These are phyloP conservation scores for Syzygium aqueum DNA, from an alignment of 345 rosid genomes.

Conservation along the genomic window DNA sequence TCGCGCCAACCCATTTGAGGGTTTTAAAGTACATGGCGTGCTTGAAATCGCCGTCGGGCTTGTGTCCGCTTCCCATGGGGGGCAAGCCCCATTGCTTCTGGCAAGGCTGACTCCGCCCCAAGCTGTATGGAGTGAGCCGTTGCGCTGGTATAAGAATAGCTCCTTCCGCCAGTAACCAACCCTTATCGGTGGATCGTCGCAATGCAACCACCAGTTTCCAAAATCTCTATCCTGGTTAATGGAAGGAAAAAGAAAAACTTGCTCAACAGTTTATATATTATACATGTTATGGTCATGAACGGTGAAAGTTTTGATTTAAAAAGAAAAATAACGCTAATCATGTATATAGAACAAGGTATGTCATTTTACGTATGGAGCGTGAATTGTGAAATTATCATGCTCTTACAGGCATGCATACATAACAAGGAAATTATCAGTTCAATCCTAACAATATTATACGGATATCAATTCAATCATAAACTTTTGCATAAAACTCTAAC, in stretches of 20 bases:
- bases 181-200: neutral
- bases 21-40: neutral
- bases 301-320: neutral
- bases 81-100: neutral
- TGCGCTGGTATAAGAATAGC: neutral
- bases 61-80: neutral
- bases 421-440: neutral
- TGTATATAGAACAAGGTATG: neutral
- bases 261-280: neutral
- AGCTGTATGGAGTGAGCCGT: neutral
- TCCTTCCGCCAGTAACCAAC: neutral
- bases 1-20: neutral
- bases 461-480: neutral
- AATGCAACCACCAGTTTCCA: neutral
- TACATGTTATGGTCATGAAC: neutral
- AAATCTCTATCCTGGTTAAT: neutral
- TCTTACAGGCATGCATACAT: neutral
- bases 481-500: accelerated
- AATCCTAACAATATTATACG: accelerated
- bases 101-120: neutral
- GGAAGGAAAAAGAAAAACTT: neutral
- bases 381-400: neutral
- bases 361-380: neutral
- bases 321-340: neutral
- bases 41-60: neutral